A percentile compares a stretch with the other conserved stretches of the same genome.
These are phyloP conservation scores for Penicillium sp. DNA, from an alignment of 2,329 filamentous ascomycete genomes.

Conservation along the genomic window DNA sequence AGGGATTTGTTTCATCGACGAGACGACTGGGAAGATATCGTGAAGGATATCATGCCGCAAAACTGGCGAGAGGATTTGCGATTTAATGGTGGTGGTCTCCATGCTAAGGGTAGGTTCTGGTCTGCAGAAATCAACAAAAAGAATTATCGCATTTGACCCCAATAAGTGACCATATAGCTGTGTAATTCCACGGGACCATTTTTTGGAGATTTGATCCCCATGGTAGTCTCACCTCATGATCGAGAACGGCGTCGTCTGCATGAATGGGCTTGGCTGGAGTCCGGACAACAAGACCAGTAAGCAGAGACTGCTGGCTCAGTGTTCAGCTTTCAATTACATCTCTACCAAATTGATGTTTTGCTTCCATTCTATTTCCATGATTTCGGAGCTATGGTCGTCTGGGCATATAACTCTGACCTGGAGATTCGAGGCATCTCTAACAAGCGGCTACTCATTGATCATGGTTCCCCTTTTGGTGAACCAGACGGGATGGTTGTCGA, in stretches of 20 bases:
- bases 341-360: neutral
- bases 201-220: slow-evolving; percentile 28
- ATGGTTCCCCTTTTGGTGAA: slow-evolving; percentile 28
- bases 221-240: slow-evolving; percentile 31
- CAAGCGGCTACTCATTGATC: slow-evolving; percentile 28
- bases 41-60: slow-evolving; percentile 37
- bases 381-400: slow-evolving; percentile 32
- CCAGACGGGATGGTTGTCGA: slow-evolving; percentile 43
- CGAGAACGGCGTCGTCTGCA: slow-evolving; percentile 32
- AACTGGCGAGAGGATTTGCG: slow-evolving; percentile 26
- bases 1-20: slow-evolving; percentile 39
- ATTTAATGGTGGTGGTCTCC: slow-evolving; percentile 37
- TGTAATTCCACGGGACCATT: slow-evolving; percentile 13
- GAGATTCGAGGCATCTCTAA: slow-evolving; percentile 33
- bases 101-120: slow-evolving; percentile 35
- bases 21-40: slow-evolving; percentile 33
- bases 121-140: slow-evolving; percentile 38
- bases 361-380: slow-evolving; percentile 37
- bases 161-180: slow-evolving; percentile 23
- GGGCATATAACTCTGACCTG: slow-evolving; percentile 35
- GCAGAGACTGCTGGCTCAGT: neutral
- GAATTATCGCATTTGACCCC: slow-evolving; percentile 32
- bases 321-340: neutral
- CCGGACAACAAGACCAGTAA: slow-evolving; percentile 37
- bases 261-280: slow-evolving; percentile 39